Evolutionary conservation across 2,329 filamentous ascomycete genomes (phyloP).

Genomic region (Aureobasidium pullulans): DNA sequence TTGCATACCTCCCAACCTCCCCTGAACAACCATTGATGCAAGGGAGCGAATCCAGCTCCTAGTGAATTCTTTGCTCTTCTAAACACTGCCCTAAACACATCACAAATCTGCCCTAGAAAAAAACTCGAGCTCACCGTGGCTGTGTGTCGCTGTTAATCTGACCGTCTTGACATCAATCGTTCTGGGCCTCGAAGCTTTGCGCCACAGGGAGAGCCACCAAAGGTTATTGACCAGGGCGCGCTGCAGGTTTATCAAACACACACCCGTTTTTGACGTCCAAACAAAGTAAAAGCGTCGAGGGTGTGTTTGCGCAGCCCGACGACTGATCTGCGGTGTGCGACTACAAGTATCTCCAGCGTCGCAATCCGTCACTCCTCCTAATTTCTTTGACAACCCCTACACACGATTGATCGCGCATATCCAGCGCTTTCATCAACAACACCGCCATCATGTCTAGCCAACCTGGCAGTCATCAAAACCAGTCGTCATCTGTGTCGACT

Average conservation of each 20-base stretch:
- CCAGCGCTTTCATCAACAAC: constrained; percentile 1
- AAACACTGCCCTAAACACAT: neutral
- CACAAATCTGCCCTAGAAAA: neutral
- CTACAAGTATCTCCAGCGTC: constrained; percentile 2
- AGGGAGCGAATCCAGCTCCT: neutral
- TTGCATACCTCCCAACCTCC: constrained; percentile 2
- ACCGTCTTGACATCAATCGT: neutral
- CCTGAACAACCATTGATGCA: neutral
- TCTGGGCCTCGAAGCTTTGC: constrained; percentile 6
- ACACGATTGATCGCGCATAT: neutral
- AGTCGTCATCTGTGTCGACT: constrained; percentile 25
- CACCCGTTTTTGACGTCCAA: constrained; percentile 2
- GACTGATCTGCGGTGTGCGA: constrained; percentile 4
- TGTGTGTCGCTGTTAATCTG: constrained; percentile 3
- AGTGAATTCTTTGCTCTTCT: neutral
- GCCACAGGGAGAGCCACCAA: constrained; percentile 8
- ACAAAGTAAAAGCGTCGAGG: constrained; percentile 3
- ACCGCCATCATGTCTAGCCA: constrained; percentile 9
- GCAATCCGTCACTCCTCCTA: neutral
- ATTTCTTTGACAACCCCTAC: neutral
- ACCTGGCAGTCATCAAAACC: too few relatives aligned
- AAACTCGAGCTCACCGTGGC: neutral
- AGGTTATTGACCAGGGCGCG: neutral
- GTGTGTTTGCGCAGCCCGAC: constrained; percentile 5
- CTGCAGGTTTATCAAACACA: constrained; percentile 10